These are phyloP conservation scores for Teratosphaeriaceae sp. DNA, from an alignment of 2,329 filamentous ascomycete species.

Conservation along the genomic window DNA sequence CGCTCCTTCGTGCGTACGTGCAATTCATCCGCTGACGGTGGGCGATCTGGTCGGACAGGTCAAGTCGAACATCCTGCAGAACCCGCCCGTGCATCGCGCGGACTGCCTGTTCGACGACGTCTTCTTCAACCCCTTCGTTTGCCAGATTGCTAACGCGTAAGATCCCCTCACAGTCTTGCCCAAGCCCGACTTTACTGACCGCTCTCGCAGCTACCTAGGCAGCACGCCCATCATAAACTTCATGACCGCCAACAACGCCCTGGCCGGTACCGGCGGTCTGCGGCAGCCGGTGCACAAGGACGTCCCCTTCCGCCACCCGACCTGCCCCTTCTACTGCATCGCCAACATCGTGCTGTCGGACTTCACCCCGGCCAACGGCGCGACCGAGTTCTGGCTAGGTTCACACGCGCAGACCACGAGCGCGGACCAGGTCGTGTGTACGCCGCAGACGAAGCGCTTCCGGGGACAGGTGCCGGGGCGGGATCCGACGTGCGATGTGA, in stretches of 20 bases:
- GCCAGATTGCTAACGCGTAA: constrained; percentile 33
- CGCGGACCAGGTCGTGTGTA: constrained; percentile 42
- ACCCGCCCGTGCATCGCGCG: constrained; percentile 29
- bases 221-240: constrained; percentile 35
- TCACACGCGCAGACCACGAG: constrained; percentile 37
- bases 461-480: constrained; percentile 8
- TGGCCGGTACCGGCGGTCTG: constrained; percentile 31
- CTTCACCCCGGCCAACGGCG: constrained; percentile 47
- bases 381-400: constrained; percentile 53
- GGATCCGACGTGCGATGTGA: constrained; percentile 43
- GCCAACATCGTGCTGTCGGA: constrained; percentile 48
- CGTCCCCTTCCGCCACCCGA: constrained; percentile 51
- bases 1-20: too few relatives aligned
- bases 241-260: constrained; percentile 35
- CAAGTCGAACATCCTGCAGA: constrained; percentile 36
- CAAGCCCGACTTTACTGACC: not conserved
- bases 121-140: constrained; percentile 37
- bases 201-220: constrained; percentile 32
- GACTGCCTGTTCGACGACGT: constrained; percentile 32
- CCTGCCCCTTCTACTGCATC: constrained; percentile 49
- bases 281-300: constrained; percentile 53
- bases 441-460: constrained; percentile 42
- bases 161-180: not conserved
- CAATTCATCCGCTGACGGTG: too few relatives aligned
- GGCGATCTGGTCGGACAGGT: too few relatives aligned